Percentiles rank a stretch among this genome's conserved stretches.
Evolutionary conservation across 2,329 filamentous ascomycete species (phyloP).

Genomic region (Aspergillus cejpii): DNA sequence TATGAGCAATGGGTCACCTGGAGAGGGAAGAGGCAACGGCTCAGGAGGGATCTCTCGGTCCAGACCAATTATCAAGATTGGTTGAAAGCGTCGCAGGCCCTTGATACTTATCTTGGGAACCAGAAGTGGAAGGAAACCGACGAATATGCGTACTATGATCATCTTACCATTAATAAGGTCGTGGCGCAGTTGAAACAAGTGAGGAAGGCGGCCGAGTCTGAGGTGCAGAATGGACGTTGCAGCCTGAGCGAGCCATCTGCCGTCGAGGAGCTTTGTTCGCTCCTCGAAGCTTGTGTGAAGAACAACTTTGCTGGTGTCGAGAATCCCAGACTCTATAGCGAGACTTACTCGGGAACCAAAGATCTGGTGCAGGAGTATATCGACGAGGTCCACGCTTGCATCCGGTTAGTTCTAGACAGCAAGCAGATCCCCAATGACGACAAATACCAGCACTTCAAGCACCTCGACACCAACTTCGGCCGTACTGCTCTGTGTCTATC

Average conservation of each 20-base stretch:
- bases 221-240: constrained; percentile 24
- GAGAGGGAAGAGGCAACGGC: constrained; percentile 67
- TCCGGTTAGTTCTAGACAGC: constrained; percentile 63
- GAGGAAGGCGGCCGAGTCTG: constrained; percentile 37
- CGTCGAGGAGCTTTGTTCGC: constrained; percentile 65
- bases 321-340: constrained; percentile 88
- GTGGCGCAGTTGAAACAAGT: constrained; percentile 60
- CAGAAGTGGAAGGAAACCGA: constrained; percentile 45
- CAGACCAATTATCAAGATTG: constrained; percentile 76
- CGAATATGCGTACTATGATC: constrained; percentile 75
- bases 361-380: constrained; percentile 83
- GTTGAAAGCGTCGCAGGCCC: constrained; percentile 67
- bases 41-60: constrained; percentile 64
- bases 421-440: constrained; percentile 61
- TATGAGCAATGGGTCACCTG: constrained; percentile 92
- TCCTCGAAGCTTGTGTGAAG: constrained; percentile 89
- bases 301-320: constrained; percentile 96
- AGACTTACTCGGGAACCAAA: constrained; percentile 98
- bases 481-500: constrained; percentile 88
- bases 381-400: constrained; percentile 57
- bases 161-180: constrained; percentile 70
- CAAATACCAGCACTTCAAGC: constrained; percentile 78
- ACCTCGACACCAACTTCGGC: constrained; percentile 83
- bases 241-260: constrained; percentile 41
- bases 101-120: constrained; percentile 77